Conservation (phyloP, 768 basidiomycete species). For the Lepiota venenata region DNA sequence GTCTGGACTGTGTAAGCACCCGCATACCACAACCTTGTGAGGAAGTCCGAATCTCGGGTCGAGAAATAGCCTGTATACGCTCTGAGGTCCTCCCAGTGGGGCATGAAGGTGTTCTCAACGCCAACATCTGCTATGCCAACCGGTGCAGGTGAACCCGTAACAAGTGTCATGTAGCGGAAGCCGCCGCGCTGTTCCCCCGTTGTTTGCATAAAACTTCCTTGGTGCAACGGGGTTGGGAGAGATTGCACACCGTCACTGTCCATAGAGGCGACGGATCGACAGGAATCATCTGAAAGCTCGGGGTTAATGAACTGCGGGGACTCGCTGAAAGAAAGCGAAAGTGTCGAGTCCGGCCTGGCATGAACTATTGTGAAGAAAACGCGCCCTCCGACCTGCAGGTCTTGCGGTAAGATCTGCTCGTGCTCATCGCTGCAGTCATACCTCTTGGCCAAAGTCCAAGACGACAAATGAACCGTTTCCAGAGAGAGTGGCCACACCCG, state of each 20-base stretch:
- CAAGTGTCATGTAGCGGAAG: slow-evolving; percentile 44
- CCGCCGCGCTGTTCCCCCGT: slow-evolving; percentile 40
- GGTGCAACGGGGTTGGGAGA: slow-evolving; percentile 24
- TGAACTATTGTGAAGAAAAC: no score
- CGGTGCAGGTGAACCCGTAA: slow-evolving; percentile 29
- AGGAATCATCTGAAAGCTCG: not conserved
- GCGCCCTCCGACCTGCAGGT: not conserved
- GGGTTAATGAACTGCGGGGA: not conserved
- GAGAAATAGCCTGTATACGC: slow-evolving; percentile 49
- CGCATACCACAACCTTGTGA: slow-evolving; percentile 53
- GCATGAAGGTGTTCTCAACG: slow-evolving; percentile 43
- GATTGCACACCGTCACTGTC: slow-evolving; percentile 29
- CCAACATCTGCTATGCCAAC: slow-evolving; percentile 41
- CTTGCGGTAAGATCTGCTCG: not conserved
- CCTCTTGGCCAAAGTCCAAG: slow-evolving; percentile 38
- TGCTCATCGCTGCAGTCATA: slow-evolving; percentile 4
- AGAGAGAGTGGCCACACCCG: slow-evolving; percentile 23
- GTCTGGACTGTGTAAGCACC: slow-evolving; percentile 55
- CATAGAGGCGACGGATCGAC: not conserved
- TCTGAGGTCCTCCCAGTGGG: slow-evolving; percentile 41
- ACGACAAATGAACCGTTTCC: slow-evolving; percentile 32
- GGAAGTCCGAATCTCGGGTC: slow-evolving; percentile 36
- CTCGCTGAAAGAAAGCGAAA: not conserved
- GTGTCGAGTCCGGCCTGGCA: not conserved
- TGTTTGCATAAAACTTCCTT: slow-evolving; percentile 30